A percentile compares a stretch with the other conserved stretches of the same genome.
Conservation (phyloP, 208 protist genomes). For the Tetramitus jugosus region DNA sequence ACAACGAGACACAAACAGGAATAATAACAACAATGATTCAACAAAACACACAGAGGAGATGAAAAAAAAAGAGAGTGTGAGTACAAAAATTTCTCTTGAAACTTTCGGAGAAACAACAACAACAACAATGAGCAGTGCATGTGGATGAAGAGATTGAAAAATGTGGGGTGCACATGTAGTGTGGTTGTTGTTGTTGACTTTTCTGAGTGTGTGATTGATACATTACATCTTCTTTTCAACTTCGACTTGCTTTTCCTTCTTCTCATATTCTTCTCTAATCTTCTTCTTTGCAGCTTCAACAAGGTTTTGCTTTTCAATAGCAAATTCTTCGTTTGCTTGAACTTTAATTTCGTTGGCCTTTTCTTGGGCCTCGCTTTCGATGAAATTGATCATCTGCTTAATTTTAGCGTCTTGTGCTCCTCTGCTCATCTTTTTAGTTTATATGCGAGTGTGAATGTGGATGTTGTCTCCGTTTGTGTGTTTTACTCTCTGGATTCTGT, state of each 20-base stretch:
- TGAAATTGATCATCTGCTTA: conserved; percentile 24
- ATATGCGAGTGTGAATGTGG: no score
- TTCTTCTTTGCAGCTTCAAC: conserved; percentile 22
- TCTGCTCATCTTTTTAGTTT: background rate
- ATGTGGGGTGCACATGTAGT: no score
- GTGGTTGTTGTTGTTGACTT: no score
- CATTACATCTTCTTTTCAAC: conserved; percentile 19
- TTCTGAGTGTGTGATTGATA: no score
- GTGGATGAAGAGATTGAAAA: no score
- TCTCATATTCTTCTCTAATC: conserved; percentile 12
- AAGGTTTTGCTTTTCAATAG: conserved; percentile 2
- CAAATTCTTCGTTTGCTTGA: background rate
- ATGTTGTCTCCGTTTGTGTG: no score
- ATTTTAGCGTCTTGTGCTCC: background rate
- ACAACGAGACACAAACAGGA: no score
- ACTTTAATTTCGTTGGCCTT: conserved; percentile 20
- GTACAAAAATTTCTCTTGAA: no score
- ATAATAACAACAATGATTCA: no score
- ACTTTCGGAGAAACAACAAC: background rate
- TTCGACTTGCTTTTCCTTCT: conserved; percentile 18
- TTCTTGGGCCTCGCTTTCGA: conserved; percentile 15
- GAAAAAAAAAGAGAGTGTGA: no score
- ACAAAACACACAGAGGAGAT: no score
- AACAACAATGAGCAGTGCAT: background rate
- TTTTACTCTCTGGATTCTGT: no score